Conservation (phyloP, 2,329 filamentous ascomycete species). For the Fusarium longipes region DNA sequence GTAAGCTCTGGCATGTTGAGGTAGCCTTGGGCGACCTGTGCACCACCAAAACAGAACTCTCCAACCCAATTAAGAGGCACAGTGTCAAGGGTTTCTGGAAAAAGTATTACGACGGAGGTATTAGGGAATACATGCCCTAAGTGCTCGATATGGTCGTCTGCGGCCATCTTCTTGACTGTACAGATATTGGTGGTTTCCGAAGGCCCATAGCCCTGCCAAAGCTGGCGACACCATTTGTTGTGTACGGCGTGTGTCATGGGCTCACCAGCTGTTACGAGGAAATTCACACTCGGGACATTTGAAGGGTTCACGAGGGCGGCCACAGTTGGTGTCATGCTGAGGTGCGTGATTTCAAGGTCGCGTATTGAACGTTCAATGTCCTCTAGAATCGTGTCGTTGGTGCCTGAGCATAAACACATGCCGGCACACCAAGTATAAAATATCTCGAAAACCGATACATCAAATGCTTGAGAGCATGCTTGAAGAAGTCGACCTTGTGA, state of each 20-base stretch:
- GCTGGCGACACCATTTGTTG: constrained; percentile 72
- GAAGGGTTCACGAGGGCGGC: constrained; percentile 77
- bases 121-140: constrained; percentile 81
- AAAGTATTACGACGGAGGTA: constrained; percentile 77
- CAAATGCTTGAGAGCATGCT: constrained; percentile 85
- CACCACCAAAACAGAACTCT: constrained; percentile 87
- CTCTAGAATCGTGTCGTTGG: constrained; percentile 78
- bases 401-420: constrained; percentile 80
- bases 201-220: constrained; percentile 86
- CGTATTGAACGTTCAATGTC: constrained; percentile 77
- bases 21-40: constrained; percentile 82
- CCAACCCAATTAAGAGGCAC: constrained; percentile 79
- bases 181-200: constrained; percentile 92
- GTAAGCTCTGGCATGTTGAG: constrained; percentile 73
- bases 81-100: constrained; percentile 57
- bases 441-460: constrained; percentile 90
- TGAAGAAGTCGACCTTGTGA: constrained; percentile 74
- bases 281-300: constrained; percentile 76
- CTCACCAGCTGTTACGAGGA: constrained; percentile 86
- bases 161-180: constrained; percentile 73
- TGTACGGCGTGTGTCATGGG: constrained; percentile 79
- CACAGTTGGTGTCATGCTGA: constrained; percentile 88
- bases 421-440: constrained; percentile 85
- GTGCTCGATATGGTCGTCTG: constrained; percentile 73
- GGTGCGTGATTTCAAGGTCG: constrained; percentile 74